Evolutionary conservation across 345 rosid genomes (phyloP).

Genomic region (Lepidium aucheri): DNA sequence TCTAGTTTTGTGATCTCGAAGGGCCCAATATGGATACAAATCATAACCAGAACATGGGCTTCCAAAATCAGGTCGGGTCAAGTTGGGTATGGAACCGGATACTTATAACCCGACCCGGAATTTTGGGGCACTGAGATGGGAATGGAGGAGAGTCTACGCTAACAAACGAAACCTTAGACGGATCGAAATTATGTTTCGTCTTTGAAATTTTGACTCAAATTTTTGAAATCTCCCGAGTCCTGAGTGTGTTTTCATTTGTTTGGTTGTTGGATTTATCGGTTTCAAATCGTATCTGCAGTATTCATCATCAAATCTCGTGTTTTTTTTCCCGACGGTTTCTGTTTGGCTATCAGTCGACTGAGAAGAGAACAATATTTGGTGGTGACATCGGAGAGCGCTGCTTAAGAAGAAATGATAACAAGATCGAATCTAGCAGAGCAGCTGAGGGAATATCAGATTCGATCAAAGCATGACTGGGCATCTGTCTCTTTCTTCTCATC

Average conservation of each 20-base stretch:
- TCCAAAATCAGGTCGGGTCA: not conserved
- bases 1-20: not conserved
- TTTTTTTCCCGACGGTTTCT: not conserved
- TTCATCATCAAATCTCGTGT: not conserved
- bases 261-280: not conserved
- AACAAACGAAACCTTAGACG: conserved; percentile 19
- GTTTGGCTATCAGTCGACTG: not conserved
- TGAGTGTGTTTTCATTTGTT: not conserved
- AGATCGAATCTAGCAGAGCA: conserved; percentile 95
- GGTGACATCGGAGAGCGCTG: not conserved
- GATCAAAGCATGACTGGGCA: conserved; percentile 96
- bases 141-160: conserved; percentile 20
- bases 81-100: not conserved
- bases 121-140: not conserved
- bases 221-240: not conserved
- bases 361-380: conserved; percentile 9
- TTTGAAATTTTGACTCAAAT: not conserved
- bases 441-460: conserved; percentile 92
- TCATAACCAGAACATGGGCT: conserved; percentile 20
- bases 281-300: not conserved
- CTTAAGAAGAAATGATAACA: conserved; percentile 57
- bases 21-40: conserved; percentile 4
- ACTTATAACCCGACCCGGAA: conserved; percentile 21
- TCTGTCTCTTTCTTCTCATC: conserved; percentile 91
- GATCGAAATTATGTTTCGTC: conserved; percentile 19